phyloP scores from a whole-genome alignment of 1,139 yeast species.

The Zygosaccharomyces sapae region DNA sequence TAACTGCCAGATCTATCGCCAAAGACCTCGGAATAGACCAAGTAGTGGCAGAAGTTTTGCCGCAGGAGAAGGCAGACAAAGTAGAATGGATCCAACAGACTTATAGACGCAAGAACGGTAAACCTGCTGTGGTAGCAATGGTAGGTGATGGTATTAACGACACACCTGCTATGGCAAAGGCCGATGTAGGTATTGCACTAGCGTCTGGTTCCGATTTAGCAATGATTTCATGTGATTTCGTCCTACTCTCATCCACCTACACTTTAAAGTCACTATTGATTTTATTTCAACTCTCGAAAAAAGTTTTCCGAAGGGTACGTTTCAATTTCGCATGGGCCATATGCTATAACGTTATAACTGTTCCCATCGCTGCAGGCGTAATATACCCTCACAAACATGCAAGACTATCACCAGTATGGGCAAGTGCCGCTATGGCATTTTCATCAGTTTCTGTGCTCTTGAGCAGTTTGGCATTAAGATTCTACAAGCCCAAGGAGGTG shows the following conservation, averaged over 20 bases:
- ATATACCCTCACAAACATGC: slow-evolving; percentile 52
- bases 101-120: slow-evolving; percentile 22
- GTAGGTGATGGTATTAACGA: slow-evolving; percentile 64
- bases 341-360: slow-evolving; percentile 49
- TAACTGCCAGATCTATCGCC: slow-evolving; percentile 68
- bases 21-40: slow-evolving; percentile 57
- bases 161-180: slow-evolving; percentile 57
- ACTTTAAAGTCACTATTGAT: slow-evolving; percentile 49
- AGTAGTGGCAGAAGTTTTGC: slow-evolving; percentile 71
- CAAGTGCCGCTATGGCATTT: slow-evolving; percentile 63
- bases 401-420: slow-evolving; percentile 59
- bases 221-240: slow-evolving; percentile 55
- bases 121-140: slow-evolving; percentile 47
- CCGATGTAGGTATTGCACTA: slow-evolving; percentile 58
- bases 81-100: slow-evolving; percentile 51
- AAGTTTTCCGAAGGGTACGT: slow-evolving; percentile 50
- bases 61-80: slow-evolving; percentile 63
- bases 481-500: slow-evolving; percentile 42
- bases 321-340: slow-evolving; percentile 57
- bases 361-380: slow-evolving; percentile 64
- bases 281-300: slow-evolving; percentile 45
- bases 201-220: slow-evolving; percentile 60
- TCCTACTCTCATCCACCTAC: slow-evolving; percentile 40
- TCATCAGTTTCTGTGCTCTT: slow-evolving; percentile 55
- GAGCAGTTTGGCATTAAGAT: slow-evolving; percentile 50